Evolutionary conservation across 2,329 filamentous ascomycete genomes (phyloP).

Genomic region (Atkinsonella hypoxylon): DNA sequence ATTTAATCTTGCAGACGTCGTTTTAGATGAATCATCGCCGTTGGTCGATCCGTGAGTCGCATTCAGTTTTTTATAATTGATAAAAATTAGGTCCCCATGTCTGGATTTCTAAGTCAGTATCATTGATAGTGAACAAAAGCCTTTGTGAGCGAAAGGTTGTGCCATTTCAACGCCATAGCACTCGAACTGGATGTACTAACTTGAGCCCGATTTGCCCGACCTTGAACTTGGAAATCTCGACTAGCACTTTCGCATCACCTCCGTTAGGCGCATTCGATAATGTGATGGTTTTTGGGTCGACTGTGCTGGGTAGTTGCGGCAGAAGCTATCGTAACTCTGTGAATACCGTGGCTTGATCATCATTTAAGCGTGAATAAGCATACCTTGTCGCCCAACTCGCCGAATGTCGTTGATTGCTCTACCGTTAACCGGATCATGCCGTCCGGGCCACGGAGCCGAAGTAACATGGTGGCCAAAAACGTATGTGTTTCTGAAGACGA

Average conservation of each 20-base stretch:
- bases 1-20: slow-evolving; percentile 59
- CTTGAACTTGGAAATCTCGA: slow-evolving; percentile 43
- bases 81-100: slow-evolving; percentile 84
- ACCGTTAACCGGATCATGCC: slow-evolving; percentile 82
- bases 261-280: slow-evolving; percentile 50
- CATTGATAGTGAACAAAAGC: slow-evolving; percentile 11
- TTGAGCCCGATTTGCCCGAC: slow-evolving; percentile 48
- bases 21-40: slow-evolving; percentile 22
- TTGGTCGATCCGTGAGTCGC: slow-evolving; percentile 22
- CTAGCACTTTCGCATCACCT: slow-evolving; percentile 45
- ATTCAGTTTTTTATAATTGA: slow-evolving; percentile 60
- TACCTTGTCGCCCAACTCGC: slow-evolving; percentile 43
- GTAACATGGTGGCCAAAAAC: slow-evolving; percentile 48
- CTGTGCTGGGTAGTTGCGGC: slow-evolving; percentile 46
- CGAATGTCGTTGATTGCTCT: slow-evolving; percentile 62
- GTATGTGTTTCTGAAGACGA: not conserved
- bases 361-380: not conserved
- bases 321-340: slow-evolving; percentile 34
- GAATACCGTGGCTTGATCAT: not conserved
- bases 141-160: not conserved
- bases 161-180: not conserved
- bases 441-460: slow-evolving; percentile 82
- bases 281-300: slow-evolving; percentile 47
- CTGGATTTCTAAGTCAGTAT: slow-evolving; percentile 28
- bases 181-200: slow-evolving; percentile 21